These are phyloP conservation scores for Pseudotsuga menziesii DNA, from an alignment of 75 land plant genomes.

Conservation along the genomic window DNA sequence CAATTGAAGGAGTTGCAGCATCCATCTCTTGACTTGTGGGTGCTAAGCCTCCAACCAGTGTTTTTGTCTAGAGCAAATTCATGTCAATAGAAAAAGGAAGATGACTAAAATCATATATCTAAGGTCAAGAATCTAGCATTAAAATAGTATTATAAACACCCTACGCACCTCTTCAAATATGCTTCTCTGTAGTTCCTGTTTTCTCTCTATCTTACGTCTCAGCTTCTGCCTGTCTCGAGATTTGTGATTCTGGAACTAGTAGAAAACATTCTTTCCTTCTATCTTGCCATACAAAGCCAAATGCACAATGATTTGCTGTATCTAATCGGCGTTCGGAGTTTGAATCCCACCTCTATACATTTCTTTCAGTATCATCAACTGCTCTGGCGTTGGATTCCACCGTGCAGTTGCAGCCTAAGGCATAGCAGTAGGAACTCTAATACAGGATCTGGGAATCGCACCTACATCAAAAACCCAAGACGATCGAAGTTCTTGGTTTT, in stretches of 20 bases:
- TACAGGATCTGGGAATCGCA: not conserved
- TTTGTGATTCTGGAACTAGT: slow-evolving; percentile 63
- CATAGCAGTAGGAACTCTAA: slow-evolving; percentile 14
- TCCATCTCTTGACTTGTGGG: not conserved
- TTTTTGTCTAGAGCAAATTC: not conserved
- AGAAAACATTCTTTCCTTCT: slow-evolving; percentile 60
- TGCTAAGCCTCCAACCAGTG: not conserved
- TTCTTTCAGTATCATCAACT: slow-evolving; percentile 37
- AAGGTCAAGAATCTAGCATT: not conserved
- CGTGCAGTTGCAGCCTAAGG: slow-evolving; percentile 33
- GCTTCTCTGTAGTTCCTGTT: not conserved
- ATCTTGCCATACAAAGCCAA: slow-evolving; percentile 43
- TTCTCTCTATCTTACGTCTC: slow-evolving; percentile 12
- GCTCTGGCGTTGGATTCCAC: slow-evolving; percentile 53
- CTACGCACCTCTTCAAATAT: not conserved
- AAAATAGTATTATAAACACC: not conserved
- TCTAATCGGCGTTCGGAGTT: slow-evolving; percentile 40
- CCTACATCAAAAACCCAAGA: not conserved
- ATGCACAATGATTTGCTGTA: slow-evolving; percentile 40
- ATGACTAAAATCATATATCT: not conserved
- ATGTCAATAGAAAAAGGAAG: not conserved
- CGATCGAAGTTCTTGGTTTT: not conserved
- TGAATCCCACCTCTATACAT: slow-evolving; percentile 41
- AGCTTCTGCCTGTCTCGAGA: slow-evolving; percentile 52
- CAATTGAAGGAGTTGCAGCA: too few species aligned